phyloP scores from a whole-genome alignment of 192 early-diverging fungal genomes.

The Backusella morwellensis region DNA sequence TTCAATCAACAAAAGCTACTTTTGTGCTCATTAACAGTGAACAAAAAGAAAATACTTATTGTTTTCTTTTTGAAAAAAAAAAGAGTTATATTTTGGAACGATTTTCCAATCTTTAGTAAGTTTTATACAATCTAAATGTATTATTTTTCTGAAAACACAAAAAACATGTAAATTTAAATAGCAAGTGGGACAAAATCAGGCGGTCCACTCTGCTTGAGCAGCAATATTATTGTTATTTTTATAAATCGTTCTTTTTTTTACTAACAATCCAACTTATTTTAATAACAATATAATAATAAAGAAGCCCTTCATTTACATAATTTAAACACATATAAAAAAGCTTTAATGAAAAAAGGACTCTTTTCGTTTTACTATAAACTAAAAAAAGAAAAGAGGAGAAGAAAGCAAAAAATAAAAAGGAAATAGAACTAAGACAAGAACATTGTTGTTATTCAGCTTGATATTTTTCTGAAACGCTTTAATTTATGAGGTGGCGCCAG shows the following conservation, averaged over 20 bases:
- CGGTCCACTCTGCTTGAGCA: not conserved
- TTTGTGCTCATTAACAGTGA: not conserved
- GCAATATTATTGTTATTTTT: constrained; percentile 8
- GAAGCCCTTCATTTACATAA: not conserved
- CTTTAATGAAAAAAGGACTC: not conserved
- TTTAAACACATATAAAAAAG: not conserved
- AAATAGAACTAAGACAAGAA: not conserved
- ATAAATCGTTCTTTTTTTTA: constrained; percentile 3
- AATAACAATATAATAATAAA: not conserved
- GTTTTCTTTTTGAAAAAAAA: not conserved
- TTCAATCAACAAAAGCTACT: not conserved
- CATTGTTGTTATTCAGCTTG: no score
- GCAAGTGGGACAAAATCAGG: not conserved
- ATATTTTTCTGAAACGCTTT: not conserved
- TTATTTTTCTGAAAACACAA: not conserved
- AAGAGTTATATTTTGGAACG: not conserved
- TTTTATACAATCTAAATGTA: not conserved
- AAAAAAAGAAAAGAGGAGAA: not conserved
- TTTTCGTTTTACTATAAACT: not conserved
- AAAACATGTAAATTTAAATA: not conserved
- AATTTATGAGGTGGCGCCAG: not conserved
- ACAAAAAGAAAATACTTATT: not conserved
- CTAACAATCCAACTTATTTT: not conserved
- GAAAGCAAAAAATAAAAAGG: not conserved
- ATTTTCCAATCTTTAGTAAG: not conserved